Base-by-base conservation (phyloP, 2,329 filamentous ascomycete genomes). In the Fonsecaea pedrosoi region DNA sequence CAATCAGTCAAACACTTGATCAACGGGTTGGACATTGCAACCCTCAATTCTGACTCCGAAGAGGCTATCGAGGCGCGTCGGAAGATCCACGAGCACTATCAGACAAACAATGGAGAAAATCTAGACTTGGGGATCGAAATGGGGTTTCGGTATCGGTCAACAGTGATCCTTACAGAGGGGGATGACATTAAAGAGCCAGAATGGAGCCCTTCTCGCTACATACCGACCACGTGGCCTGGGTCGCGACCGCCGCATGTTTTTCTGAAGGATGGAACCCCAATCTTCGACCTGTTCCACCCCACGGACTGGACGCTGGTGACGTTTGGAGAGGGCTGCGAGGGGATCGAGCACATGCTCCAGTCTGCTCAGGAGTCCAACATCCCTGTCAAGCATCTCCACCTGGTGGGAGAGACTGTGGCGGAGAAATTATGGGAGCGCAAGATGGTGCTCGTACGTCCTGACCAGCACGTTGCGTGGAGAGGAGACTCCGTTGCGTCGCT, bases 121-220 rank as follows among this genome's bases (percentile, higher is more conserved):
- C 58, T 53, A 30, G 72, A 73, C 4, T 56, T 73, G 7, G 72
- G 73, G 18, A 61, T 74, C 25, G 74, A 74, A 25, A 61, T 73
- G 48, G 64, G 70, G 9, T 71, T 72, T 18, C 53, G 68, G 13
- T 63, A 68, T 37, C 21, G 67, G 21, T 73, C 69, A 3, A 60
- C 69, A 1, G 57, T 70, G 13, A 63, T 74, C 30, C 35, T 69
- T 3, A 30, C 32, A 59, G 68, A 62, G 48, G 54, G 1, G 13
- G 38, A 30, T 5, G 13, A 21, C 18, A 9, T 13, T 30, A 7
- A 8, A 15, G 60, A 58, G 40, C 65, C 68, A 21, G 32, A 34
- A 9, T 68, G 57, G 61, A 25, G 8, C 5, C 60, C 62, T 13
- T 56, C 40, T 15, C 25, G 30, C 2, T 70, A 65, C 32, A 57